Evolutionary conservation across 345 rosid species (phyloP), one percentile per base, ranked within the genome.

Genomic region (Citrus hindsii): DNA sequence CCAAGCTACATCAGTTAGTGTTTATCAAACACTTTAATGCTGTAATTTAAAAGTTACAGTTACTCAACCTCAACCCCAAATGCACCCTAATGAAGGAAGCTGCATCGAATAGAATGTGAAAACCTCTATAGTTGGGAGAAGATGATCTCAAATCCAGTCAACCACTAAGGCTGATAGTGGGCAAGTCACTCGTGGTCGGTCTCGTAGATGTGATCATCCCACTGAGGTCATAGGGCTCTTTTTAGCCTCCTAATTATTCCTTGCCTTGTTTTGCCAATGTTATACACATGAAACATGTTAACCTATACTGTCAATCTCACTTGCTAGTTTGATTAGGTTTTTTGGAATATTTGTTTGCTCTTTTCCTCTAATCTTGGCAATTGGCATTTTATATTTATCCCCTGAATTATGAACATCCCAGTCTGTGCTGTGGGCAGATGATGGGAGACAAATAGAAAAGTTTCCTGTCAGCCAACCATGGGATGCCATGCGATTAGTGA

Each of bases 111-210:
- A 9, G 59, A 4, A 0, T 55, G 55, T 16, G 64, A 32, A 42
- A n/a, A 13, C 38, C 40, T 33, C 12, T 22, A 2, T 37, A 55
- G n/a, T 22, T 48, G 53, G 81, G 18, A 14, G 33, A 59, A 19
- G 51, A 72, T 21, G 33, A 40, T 60, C 56, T 14, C 19, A 35
- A 53, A 58, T 21, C 33, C 48, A 53, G 69, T 77, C 78, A 77
- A 77, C 35, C 81, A 73, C 81, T 61, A 28, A 25, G 12, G 58
- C 56, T 68, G 61, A 28, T 51, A 62, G 71, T 77, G 76, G 81
- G 75, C n/a, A 48, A 73, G 69, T n/a, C 33, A 59, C 28, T 60
- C 69, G 27, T 51, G 25, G 66, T 67, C 75, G 76, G 1, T 55
- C 67, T 68, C n/a, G 67, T 62, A 77, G 18, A 14, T 62, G 25